These are phyloP conservation scores for Thalassiosira exigua DNA, from an alignment of 352 stramenopile genomes.

Conservation along the genomic window DNA sequence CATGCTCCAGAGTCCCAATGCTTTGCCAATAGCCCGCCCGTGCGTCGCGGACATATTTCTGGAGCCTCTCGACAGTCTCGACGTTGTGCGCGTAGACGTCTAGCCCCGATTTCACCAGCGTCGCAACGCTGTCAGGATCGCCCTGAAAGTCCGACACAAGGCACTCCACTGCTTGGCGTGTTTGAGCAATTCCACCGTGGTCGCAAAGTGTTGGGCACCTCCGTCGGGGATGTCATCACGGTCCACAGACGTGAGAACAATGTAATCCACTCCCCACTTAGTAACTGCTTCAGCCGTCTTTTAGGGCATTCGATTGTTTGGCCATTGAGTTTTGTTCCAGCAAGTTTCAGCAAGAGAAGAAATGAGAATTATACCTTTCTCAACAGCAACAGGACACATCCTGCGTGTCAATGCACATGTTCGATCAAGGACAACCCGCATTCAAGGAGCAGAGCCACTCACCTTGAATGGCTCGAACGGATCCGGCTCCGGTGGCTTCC, in stretches of 20 bases:
- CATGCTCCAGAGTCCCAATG: slow-evolving; percentile 94
- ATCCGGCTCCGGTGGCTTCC: slow-evolving; percentile 93
- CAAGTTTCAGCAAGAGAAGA: too few relatives aligned
- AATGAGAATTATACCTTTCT: too few relatives aligned
- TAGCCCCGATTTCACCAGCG: slow-evolving; percentile 94
- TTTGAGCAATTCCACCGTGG: slow-evolving; percentile 91
- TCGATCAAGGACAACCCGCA: too few relatives aligned
- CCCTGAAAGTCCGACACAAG: slow-evolving; percentile 98
- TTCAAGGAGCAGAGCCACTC: too few relatives aligned
- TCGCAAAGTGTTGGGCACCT: slow-evolving; percentile 95
- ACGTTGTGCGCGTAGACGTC: slow-evolving; percentile 99
- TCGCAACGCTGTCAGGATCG: slow-evolving; percentile 89
- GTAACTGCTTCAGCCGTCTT: slow-evolving; percentile 93
- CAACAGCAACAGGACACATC: too few relatives aligned
- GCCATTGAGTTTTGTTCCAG: too few relatives aligned
- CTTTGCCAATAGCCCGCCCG: slow-evolving; percentile 96
- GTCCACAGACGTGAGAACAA: slow-evolving; percentile 99
- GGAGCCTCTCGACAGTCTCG: slow-evolving; percentile 97
- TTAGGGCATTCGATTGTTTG: too few relatives aligned
- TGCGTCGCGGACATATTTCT: slow-evolving; percentile 87
- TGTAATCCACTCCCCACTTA: slow-evolving; percentile 98
- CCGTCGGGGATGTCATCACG: slow-evolving; percentile 96
- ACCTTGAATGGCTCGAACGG: slow-evolving; percentile 90
- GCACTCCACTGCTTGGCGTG: slow-evolving; percentile 97
- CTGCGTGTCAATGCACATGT: too few relatives aligned